Evolutionary conservation across 352 stramenopile genomes (phyloP), one percentile per base, ranked within the genome.

Genomic region (Globisporangium paroecandrum): DNA sequence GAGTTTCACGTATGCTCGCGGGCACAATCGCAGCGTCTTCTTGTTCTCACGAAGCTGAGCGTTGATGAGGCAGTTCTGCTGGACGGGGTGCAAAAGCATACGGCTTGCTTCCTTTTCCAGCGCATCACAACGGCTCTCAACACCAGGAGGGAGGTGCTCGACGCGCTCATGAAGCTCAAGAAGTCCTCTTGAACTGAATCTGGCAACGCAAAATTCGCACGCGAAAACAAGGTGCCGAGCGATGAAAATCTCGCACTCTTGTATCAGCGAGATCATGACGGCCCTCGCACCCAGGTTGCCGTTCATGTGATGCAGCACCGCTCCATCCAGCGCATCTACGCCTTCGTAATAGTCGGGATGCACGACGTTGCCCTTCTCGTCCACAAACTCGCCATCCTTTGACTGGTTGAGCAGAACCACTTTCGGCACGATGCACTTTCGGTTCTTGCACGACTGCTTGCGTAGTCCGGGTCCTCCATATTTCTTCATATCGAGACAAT

Each of bases 401-500:
- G 69, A 70, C 58, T 92, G 82, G 64, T 93, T 92, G 22, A 92
- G 69, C 62, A 88, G 58, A 3, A 94, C 80, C 4, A 89, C 69
- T 69, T 93, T 93, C 7, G 84, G 85, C 18, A 72, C 70, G 69
- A 91, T 79, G 53, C 85, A 93, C 62, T 90, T 91, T 47, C 85
- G 83, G 49, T 79, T 78, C 64, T 93, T 93, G 72, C 87, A 94
- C 27, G 85, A 93, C 72, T 93, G 87, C 58, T 94, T 94, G 29
- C 87, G 77, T 32, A 90, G 72, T 63, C 87, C 87, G 32, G 85
- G 87, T 24, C 87, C 87, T 65, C 87, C 87, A 49, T 93, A 91
- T 58, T 94, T 94, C 71, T 92, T 92, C 87, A 92, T 94, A 56
- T 94, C 87, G 61, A 83, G 71, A 54, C 87, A 94, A 61, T 93